These are phyloP conservation scores for Oropetium thomaeum DNA, from an alignment of 176 grass and related monocot genomes.

Conservation along the genomic window DNA sequence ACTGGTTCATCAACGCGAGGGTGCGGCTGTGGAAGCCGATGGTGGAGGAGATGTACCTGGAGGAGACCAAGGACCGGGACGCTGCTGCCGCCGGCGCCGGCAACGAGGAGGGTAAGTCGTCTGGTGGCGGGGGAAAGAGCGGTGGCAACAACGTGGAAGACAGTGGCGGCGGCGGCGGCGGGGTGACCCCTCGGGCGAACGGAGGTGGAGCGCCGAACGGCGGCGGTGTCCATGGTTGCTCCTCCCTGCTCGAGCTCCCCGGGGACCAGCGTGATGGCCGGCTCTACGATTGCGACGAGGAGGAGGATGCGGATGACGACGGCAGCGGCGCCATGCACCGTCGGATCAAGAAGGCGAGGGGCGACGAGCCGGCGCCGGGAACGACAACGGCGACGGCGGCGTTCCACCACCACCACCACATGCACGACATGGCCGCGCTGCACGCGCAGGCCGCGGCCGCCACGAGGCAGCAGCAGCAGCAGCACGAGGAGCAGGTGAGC, in stretches of 20 bases:
- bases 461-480: constrained; percentile 49
- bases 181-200: constrained; percentile 28
- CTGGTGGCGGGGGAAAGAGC: constrained; percentile 43
- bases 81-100: constrained; percentile 16
- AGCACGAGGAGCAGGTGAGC: constrained; percentile 63
- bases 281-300: constrained; percentile 30
- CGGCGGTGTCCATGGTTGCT: constrained; percentile 21
- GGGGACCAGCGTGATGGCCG: constrained; percentile 21
- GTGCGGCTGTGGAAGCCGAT: constrained; percentile 98
- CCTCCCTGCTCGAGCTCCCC: constrained; percentile 42
- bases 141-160: neutral
- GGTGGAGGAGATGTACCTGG: constrained; percentile 99
- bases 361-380: constrained; percentile 22
- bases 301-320: neutral
- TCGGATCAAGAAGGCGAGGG: constrained; percentile 67
- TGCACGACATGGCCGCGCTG: constrained; percentile 35
- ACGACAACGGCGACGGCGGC: neutral
- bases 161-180: constrained; percentile 9
- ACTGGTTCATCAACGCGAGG: constrained; percentile 99
- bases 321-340: constrained; percentile 12
- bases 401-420: constrained; percentile 26
- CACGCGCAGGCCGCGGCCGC: constrained; percentile 49
- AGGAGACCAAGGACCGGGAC: constrained; percentile 84
- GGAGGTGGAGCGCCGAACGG: neutral
- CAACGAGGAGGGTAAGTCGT: constrained; percentile 36